These are phyloP conservation scores for Zymoseptoria brevis DNA, from an alignment of 2,329 filamentous ascomycete genomes.

Conservation along the genomic window DNA sequence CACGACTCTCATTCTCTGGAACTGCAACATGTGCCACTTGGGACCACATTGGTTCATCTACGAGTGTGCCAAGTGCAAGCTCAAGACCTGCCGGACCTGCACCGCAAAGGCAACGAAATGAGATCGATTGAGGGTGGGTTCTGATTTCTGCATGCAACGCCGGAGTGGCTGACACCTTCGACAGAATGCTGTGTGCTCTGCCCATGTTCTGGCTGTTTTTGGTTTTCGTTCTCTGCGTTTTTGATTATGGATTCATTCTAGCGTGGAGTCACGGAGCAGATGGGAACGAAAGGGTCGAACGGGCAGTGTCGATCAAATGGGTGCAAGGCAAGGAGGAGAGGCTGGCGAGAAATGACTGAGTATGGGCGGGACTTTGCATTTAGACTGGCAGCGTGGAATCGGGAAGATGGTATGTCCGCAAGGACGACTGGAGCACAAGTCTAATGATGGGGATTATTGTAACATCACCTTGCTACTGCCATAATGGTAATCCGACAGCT, in stretches of 20 bases:
- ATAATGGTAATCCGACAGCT: neutral
- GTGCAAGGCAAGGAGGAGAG: constrained; percentile 9
- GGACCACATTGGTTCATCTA: constrained; percentile 45
- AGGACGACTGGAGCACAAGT: constrained; percentile 9
- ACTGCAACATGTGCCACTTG: constrained; percentile 45
- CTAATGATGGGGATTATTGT: neutral
- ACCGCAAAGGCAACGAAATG: constrained; percentile 34
- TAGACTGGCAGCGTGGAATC: neutral
- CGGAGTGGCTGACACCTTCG: neutral
- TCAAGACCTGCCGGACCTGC: constrained; percentile 44
- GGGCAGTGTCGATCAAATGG: neutral
- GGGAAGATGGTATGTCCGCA: constrained; percentile 11
- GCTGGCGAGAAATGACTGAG: neutral
- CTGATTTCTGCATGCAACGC: neutral
- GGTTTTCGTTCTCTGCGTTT: neutral
- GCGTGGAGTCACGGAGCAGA: constrained; percentile 21
- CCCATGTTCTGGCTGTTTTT: neutral
- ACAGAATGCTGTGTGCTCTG: neutral
- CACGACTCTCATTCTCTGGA: constrained; percentile 45
- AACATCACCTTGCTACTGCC: neutral
- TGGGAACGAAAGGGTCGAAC: neutral
- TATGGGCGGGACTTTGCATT: neutral
- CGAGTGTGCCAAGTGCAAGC: constrained; percentile 44
- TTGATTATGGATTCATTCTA: constrained; percentile 11
- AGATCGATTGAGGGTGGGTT: constrained; percentile 4